phyloP scores from a whole-genome alignment of 2,329 filamentous ascomycete genomes.

The Aspergillus pseudotamarii region DNA sequence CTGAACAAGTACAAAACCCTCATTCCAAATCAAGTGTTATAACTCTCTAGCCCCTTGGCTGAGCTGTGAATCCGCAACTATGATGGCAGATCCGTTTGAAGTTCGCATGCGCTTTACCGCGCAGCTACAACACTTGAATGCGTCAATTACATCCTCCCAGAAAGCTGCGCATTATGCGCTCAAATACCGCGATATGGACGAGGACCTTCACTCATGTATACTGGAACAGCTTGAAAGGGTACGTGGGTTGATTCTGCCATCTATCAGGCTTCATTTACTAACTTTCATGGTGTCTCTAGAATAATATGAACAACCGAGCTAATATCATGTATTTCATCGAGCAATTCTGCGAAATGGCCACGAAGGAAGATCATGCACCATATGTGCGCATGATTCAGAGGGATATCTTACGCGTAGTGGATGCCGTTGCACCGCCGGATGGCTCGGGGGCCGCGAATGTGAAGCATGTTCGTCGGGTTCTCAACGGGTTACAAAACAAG shows the following conservation, averaged over 20 bases:
- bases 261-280: neutral
- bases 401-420: slow-evolving; percentile 87
- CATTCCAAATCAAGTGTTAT: neutral
- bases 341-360: slow-evolving; percentile 84
- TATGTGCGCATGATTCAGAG: slow-evolving; percentile 95
- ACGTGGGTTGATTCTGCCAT: slow-evolving; percentile 25
- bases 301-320: slow-evolving; percentile 93
- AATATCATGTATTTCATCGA: slow-evolving; percentile 99
- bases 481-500: slow-evolving; percentile 71
- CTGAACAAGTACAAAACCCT: neutral
- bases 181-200: slow-evolving; percentile 90
- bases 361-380: slow-evolving; percentile 72
- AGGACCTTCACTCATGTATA: slow-evolving; percentile 96
- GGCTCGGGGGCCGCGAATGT: slow-evolving; percentile 90
- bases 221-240: slow-evolving; percentile 90
- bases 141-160: slow-evolving; percentile 82
- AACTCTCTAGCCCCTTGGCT: neutral
- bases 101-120: slow-evolving; percentile 96
- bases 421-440: slow-evolving; percentile 85
- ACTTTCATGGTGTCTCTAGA: slow-evolving; percentile 51
- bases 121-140: slow-evolving; percentile 87
- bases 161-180: slow-evolving; percentile 95
- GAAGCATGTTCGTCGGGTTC: slow-evolving; percentile 83
- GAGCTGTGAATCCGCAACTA: slow-evolving; percentile 25
- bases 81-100: slow-evolving; percentile 88